Percentiles rank a stretch among this genome's conserved stretches.
These are phyloP conservation scores for Fusarium sororula DNA, from an alignment of 2,329 filamentous ascomycete species.

Conservation along the genomic window DNA sequence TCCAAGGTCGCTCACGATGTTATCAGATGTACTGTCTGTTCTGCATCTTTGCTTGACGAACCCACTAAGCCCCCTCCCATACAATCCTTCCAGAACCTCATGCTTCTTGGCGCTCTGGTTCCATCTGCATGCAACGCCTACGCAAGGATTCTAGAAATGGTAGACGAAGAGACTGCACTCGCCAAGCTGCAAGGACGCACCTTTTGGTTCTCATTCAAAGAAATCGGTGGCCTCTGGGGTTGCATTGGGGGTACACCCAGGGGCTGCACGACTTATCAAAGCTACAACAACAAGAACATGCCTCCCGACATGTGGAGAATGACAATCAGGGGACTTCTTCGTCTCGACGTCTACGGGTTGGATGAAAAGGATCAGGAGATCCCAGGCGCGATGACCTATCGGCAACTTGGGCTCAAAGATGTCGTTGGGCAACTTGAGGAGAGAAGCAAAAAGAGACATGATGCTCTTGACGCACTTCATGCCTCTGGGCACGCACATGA, in stretches of 20 bases:
- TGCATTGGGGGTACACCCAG: slow-evolving; percentile 38
- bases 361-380: slow-evolving; percentile 28
- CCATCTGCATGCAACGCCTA: slow-evolving; percentile 68
- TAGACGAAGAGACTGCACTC: slow-evolving; percentile 60
- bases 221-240: slow-evolving; percentile 61
- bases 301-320: slow-evolving; percentile 64
- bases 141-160: slow-evolving; percentile 61
- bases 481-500: slow-evolving; percentile 49
- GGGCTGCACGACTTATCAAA: slow-evolving; percentile 41
- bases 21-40: slow-evolving; percentile 62
- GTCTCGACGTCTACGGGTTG: slow-evolving; percentile 66
- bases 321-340: slow-evolving; percentile 62
- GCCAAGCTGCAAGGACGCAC: slow-evolving; percentile 55
- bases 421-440: slow-evolving; percentile 64
- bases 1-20: slow-evolving; percentile 60
- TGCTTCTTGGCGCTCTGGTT: slow-evolving; percentile 66
- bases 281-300: slow-evolving; percentile 57
- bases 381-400: slow-evolving; percentile 23
- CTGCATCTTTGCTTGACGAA: slow-evolving; percentile 50
- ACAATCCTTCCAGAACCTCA: slow-evolving; percentile 65
- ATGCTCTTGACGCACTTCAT: slow-evolving; percentile 57
- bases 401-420: slow-evolving; percentile 62
- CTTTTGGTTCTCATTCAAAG: slow-evolving; percentile 56
- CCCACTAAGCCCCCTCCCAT: slow-evolving; percentile 51
- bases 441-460: slow-evolving; percentile 59